These are phyloP conservation scores for Plicaturopsis crispa DNA, from an alignment of 768 basidiomycete genomes.

Conservation along the genomic window DNA sequence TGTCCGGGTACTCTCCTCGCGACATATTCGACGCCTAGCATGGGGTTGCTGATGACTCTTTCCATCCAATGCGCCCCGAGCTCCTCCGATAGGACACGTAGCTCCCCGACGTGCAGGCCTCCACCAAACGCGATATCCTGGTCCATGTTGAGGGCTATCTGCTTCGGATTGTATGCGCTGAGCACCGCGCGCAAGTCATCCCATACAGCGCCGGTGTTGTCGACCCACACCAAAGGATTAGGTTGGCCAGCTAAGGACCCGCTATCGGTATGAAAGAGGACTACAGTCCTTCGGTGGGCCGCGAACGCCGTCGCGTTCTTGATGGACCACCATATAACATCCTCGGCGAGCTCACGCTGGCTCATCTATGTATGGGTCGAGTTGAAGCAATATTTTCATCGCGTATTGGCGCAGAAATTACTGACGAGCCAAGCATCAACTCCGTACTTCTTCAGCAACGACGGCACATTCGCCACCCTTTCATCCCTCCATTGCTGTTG, in stretches of 20 bases:
- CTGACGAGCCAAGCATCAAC: constrained; percentile 37
- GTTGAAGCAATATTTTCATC: neutral
- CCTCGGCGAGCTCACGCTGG: constrained; percentile 47
- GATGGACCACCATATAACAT: constrained; percentile 44
- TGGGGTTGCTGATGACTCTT: constrained; percentile 31
- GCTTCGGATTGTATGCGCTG: constrained; percentile 25
- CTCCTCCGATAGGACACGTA: constrained; percentile 25
- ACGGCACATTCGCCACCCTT: constrained; percentile 32
- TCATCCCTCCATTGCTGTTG: constrained; percentile 33
- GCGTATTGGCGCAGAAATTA: neutral
- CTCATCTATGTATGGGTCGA: constrained; percentile 23
- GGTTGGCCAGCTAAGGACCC: constrained; percentile 25
- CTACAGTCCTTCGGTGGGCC: constrained; percentile 38
- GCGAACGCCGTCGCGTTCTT: constrained; percentile 42
- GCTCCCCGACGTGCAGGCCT: constrained; percentile 44
- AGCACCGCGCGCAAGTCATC: constrained; percentile 31
- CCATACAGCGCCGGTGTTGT: constrained; percentile 44
- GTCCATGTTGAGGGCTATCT: constrained; percentile 40
- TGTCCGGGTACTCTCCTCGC: constrained; percentile 33
- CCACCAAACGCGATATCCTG: constrained; percentile 38
- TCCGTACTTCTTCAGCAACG: constrained; percentile 32
- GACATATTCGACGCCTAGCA: constrained; percentile 41
- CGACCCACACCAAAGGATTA: constrained; percentile 39
- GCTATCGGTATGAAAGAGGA: constrained; percentile 40
- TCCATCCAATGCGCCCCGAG: constrained; percentile 35